phyloP scores from a whole-genome alignment of 2,329 filamentous ascomycete species.

The Juglanconis sp. region DNA sequence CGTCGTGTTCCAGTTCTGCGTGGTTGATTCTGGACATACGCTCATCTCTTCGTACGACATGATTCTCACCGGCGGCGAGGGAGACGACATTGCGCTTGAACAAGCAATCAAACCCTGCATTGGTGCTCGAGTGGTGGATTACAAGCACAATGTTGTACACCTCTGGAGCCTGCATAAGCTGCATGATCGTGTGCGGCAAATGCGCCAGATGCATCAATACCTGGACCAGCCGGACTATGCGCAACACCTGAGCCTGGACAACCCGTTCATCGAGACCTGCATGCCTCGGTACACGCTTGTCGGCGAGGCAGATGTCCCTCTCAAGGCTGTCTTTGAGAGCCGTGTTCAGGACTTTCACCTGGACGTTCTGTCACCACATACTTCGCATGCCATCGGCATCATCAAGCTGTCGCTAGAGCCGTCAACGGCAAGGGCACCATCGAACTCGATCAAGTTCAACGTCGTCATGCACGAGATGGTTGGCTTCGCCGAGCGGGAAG shows the following conservation, averaged over 20 bases:
- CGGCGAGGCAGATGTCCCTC: slow-evolving; percentile 87
- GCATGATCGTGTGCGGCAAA: slow-evolving; percentile 78
- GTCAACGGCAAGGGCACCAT: slow-evolving; percentile 86
- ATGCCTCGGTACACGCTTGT: slow-evolving; percentile 91
- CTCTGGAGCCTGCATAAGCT: slow-evolving; percentile 95
- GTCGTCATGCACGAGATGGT: slow-evolving; percentile 96
- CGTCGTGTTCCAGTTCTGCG: slow-evolving; percentile 90
- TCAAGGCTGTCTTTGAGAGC: slow-evolving; percentile 90
- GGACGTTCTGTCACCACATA: slow-evolving; percentile 90
- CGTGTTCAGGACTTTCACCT: slow-evolving; percentile 91
- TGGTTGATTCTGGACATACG: slow-evolving; percentile 83
- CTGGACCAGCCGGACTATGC: slow-evolving; percentile 92
- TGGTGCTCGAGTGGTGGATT: slow-evolving; percentile 86
- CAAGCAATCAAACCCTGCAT: slow-evolving; percentile 84
- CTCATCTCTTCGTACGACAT: slow-evolving; percentile 95
- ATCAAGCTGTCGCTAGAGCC: slow-evolving; percentile 89
- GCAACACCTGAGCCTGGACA: slow-evolving; percentile 86
- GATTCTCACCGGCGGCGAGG: slow-evolving; percentile 86
- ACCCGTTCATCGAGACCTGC: slow-evolving; percentile 87
- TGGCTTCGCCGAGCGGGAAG: slow-evolving; percentile 92
- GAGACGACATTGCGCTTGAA: slow-evolving; percentile 77
- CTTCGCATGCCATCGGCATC: slow-evolving; percentile 84
- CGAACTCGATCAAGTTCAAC: slow-evolving; percentile 94
- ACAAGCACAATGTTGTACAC: slow-evolving; percentile 78
- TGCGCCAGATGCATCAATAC: slow-evolving; percentile 97